Evolutionary conservation across 805 yeast genomes (phyloP), one percentile per base, ranked within the genome.

Genomic region (Candida ortonii): DNA sequence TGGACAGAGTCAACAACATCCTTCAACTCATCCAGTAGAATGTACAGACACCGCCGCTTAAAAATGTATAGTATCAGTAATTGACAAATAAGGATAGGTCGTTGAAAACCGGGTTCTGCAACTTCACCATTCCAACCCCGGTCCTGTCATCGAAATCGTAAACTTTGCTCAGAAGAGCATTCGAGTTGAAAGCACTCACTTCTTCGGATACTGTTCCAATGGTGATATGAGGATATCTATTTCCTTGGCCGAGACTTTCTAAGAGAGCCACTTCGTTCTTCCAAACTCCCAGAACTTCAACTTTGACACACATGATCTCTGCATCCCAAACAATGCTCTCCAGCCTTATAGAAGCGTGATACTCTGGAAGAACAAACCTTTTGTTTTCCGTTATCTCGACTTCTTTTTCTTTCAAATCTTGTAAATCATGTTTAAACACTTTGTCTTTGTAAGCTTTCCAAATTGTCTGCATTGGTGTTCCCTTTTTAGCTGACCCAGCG

Each of bases 201-300:
- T 59, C 58, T 0, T 64, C 62, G 1, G 63, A 47, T 2, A 62
- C 50, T 0, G 85, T 73, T 0, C 89, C 95, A 10, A 86, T 51
- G 0, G 97, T 89, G 26, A 88, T 72, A 53, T 89, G 97, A 0
- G 82, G 67, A 39, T 57, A 55, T 33, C 60, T 54, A 38, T 77
- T 74, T 0, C 67, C 65, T 7, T 59, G 33, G n/a, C 50, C 47
- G 4, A 57, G 20, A 10, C 30, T 22, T 8, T 41, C 36, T 25
- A 38, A n/a, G 11, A 17, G 33, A 19, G 46, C 33, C 7, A 30
- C 36, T 21, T 30, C 38, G 15, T 35, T 44, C 1, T 41, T 22
- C 11, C 16, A 13, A 27, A 53, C 30, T 6, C 43, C 20, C 16
- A 41, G 27, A 3, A 70, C 41, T 7, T 64, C 62, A 1, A 77